Evolutionary conservation across 352 stramenopile species (phyloP).

Genomic region (Thalassiosira mediterranea): DNA sequence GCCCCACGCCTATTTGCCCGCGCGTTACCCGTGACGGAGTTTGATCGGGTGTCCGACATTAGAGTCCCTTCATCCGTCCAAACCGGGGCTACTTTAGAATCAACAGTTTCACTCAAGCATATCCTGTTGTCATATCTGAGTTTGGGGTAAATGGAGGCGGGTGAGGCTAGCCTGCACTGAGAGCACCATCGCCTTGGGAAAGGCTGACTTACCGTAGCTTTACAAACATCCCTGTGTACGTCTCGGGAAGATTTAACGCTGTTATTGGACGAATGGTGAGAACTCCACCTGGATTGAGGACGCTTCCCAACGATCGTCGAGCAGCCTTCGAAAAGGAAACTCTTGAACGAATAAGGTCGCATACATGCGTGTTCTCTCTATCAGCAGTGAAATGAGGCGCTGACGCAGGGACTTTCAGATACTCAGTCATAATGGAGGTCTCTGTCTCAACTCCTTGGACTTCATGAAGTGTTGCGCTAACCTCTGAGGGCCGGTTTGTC

Average conservation of each 20-base stretch:
- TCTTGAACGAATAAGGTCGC: conserved; percentile 45
- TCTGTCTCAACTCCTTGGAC: conserved; percentile 11
- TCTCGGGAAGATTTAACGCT: conserved; percentile 80
- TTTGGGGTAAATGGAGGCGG: neutral
- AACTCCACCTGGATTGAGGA: conserved; percentile 61
- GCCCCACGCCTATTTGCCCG: neutral
- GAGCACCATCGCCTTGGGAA: neutral
- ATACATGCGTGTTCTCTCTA: conserved; percentile 46
- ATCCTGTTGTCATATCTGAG: conserved; percentile 64
- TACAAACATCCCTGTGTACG: conserved; percentile 81
- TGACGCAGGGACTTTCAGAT: conserved; percentile 44
- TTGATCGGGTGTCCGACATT: no score
- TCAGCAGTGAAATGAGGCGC: conserved; percentile 28
- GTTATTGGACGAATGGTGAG: conserved; percentile 80
- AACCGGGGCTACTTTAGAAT: conserved; percentile 76
- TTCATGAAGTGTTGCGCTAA: neutral
- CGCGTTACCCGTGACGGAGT: no score
- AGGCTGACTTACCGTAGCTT: conserved; percentile 59
- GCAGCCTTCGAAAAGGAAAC: conserved; percentile 59
- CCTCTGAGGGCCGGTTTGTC: neutral
- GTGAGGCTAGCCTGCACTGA: neutral
- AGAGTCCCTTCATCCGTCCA: conserved; percentile 60
- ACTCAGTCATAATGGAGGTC: conserved; percentile 29
- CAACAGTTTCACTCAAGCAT: conserved; percentile 64
- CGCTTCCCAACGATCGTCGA: conserved; percentile 43